These are phyloP conservation scores for Pestalotiopsis sp. DNA, from an alignment of 2,329 filamentous ascomycete species.

Conservation along the genomic window DNA sequence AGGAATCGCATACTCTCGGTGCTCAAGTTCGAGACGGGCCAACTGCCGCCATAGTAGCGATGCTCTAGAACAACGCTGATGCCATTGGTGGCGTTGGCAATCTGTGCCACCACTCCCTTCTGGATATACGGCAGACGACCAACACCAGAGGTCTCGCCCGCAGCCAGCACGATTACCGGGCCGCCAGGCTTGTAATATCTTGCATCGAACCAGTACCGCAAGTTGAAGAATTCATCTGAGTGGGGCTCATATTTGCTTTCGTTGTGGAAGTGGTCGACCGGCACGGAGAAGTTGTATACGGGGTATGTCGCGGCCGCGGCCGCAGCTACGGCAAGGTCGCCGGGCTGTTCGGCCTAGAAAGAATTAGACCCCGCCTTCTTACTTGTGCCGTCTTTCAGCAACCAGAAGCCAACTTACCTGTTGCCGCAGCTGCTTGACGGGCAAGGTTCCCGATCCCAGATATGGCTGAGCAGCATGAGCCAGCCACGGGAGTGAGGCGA, in stretches of 20 bases:
- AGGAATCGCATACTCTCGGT: slow-evolving; percentile 78
- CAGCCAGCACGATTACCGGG: slow-evolving; percentile 76
- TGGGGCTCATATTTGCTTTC: slow-evolving; percentile 79
- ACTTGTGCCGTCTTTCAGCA: background rate
- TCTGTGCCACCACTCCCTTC: slow-evolving; percentile 74
- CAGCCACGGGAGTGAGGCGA: slow-evolving; percentile 9
- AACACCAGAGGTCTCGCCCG: slow-evolving; percentile 69
- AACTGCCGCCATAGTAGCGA: slow-evolving; percentile 81
- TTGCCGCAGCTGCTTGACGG: slow-evolving; percentile 5
- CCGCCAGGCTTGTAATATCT: slow-evolving; percentile 76
- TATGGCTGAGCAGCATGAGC: slow-evolving; percentile 1
- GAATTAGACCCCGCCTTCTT: background rate
- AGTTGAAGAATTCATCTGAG: slow-evolving; percentile 64
- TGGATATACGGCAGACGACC: slow-evolving; percentile 71
- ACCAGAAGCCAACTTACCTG: slow-evolving; percentile 2
- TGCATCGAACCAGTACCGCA: slow-evolving; percentile 85
- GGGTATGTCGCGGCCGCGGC: slow-evolving; percentile 31
- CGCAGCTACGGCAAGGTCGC: background rate
- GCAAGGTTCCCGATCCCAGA: background rate
- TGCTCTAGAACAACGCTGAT: slow-evolving; percentile 84
- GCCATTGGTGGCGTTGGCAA: slow-evolving; percentile 72
- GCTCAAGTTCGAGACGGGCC: slow-evolving; percentile 66
- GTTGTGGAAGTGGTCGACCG: slow-evolving; percentile 83
- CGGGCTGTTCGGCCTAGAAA: background rate
- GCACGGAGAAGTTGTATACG: slow-evolving; percentile 46